Evolutionary conservation across 352 stramenopile genomes (phyloP).

Genomic region (Globisporangium sylvaticum): DNA sequence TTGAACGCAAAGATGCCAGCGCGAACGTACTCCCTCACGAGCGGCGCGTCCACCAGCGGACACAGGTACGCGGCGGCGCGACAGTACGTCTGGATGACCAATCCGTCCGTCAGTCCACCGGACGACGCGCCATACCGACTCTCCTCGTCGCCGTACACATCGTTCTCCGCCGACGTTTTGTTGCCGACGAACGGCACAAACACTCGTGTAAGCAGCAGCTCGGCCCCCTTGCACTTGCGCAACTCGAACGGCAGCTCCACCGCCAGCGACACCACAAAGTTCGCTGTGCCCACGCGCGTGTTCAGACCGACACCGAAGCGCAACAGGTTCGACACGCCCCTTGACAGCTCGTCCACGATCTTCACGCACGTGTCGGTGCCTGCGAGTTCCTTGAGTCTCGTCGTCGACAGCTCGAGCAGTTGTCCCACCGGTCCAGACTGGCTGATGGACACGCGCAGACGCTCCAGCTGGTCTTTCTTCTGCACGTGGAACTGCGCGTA

Average conservation of each 20-base stretch:
- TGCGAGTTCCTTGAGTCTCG: slow-evolving; percentile 52
- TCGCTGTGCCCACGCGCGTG: slow-evolving; percentile 72
- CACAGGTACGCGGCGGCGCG: slow-evolving; percentile 71
- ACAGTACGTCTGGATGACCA: slow-evolving; percentile 73
- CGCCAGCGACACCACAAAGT: slow-evolving; percentile 69
- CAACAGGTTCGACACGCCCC: slow-evolving; percentile 49
- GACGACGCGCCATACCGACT: slow-evolving; percentile 35
- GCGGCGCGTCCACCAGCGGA: slow-evolving; percentile 40
- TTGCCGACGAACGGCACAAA: slow-evolving; percentile 54
- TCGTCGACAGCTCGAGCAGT: slow-evolving; percentile 55
- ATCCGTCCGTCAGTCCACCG: slow-evolving; percentile 38
- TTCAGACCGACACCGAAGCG: slow-evolving; percentile 81
- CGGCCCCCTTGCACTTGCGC: slow-evolving; percentile 55
- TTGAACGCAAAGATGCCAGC: slow-evolving; percentile 66
- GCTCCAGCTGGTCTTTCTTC: slow-evolving; percentile 80
- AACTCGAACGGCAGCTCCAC: slow-evolving; percentile 69
- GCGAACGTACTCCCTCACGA: slow-evolving; percentile 56
- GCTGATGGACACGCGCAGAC: slow-evolving; percentile 72
- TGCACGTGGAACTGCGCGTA: slow-evolving; percentile 85
- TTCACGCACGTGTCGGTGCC: slow-evolving; percentile 29
- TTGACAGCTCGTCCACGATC: slow-evolving; percentile 50
- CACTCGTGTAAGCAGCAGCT: slow-evolving; percentile 48
- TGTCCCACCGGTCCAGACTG: slow-evolving; percentile 72
- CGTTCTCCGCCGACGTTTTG: slow-evolving; percentile 63
- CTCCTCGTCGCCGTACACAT: slow-evolving; percentile 64